Percentiles rank a stretch among this genome's conserved stretches.
Evolutionary conservation across 1,284 basidiomycete genomes (phyloP).

Genomic region (Apiotrichum mycotoxinovorans): DNA sequence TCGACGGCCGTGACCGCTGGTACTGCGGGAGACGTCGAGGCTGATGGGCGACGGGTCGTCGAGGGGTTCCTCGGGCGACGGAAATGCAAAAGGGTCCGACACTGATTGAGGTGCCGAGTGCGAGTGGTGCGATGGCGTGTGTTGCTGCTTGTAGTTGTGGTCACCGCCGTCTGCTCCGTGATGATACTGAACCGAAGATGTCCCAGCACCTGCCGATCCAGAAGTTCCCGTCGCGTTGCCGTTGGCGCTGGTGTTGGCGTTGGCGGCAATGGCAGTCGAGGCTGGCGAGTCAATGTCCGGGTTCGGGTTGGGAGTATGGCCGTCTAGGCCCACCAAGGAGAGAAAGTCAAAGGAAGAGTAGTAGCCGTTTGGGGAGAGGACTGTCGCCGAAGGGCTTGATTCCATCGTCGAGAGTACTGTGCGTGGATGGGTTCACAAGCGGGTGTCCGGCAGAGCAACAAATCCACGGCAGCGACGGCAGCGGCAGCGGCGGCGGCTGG

Average conservation of each 20-base stretch:
- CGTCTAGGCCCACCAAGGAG: conserved; percentile 20
- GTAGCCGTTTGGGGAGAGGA: conserved; percentile 7
- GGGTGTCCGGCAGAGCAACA: too few species aligned
- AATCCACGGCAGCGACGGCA: too few species aligned
- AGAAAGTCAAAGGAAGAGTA: conserved; percentile 20
- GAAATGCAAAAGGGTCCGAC: background rate
- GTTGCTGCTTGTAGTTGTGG: background rate
- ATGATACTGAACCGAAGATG: background rate
- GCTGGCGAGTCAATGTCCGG: conserved; percentile 6
- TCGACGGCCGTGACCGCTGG: conserved; percentile 8
- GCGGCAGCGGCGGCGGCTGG: too few species aligned
- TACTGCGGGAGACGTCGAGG: conserved; percentile 12
- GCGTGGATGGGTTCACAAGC: too few species aligned
- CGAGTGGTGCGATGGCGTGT: background rate
- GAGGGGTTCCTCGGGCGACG: conserved; percentile 9
- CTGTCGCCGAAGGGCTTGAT: background rate
- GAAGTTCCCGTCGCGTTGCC: background rate
- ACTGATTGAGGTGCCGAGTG: background rate
- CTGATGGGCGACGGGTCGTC: conserved; percentile 22
- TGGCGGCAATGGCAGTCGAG: too few species aligned
- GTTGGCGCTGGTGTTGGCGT: too few species aligned
- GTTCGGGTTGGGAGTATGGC: conserved; percentile 1
- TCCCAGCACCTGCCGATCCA: background rate
- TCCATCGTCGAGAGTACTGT: background rate
- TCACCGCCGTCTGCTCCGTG: background rate